phyloP scores from a whole-genome alignment of 2,329 filamentous ascomycete species.

The Pseudogymnoascus destructans region DNA sequence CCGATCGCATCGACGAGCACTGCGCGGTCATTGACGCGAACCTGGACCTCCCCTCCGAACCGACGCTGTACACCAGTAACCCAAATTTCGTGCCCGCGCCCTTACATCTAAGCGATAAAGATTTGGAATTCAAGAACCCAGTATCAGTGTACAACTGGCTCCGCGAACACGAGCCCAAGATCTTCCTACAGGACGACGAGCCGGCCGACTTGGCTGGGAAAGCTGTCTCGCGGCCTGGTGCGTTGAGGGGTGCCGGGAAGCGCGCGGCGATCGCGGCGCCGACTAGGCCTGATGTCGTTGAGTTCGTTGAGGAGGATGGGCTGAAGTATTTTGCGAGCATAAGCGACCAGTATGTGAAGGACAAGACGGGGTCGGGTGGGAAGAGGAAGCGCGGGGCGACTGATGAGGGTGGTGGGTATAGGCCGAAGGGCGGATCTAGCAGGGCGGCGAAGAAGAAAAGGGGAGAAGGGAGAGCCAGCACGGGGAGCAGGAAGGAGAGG shows the following conservation, averaged over 20 bases:
- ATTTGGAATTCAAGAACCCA: conserved; percentile 57
- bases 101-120: conserved; percentile 34
- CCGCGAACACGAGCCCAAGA: conserved; percentile 67
- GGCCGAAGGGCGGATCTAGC: conserved; percentile 35
- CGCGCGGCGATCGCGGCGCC: conserved; percentile 24
- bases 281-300: conserved; percentile 23
- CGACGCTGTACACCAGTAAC: conserved; percentile 16
- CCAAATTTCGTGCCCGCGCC: conserved; percentile 28
- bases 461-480: conserved; percentile 2
- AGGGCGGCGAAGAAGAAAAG: conserved; percentile 6
- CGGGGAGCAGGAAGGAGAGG: not conserved
- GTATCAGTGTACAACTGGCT: conserved; percentile 96
- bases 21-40: conserved; percentile 42
- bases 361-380: conserved; percentile 22
- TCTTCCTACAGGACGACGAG: conserved; percentile 54
- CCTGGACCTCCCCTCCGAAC: conserved; percentile 26
- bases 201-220: conserved; percentile 29
- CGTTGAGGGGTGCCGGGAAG: conserved; percentile 26
- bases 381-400: conserved; percentile 38
- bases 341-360: conserved; percentile 12
- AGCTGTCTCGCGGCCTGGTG: conserved; percentile 28
- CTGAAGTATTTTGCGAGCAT: conserved; percentile 24
- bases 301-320: conserved; percentile 28
- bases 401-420: conserved; percentile 46
- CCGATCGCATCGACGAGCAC: conserved; percentile 63